Base-by-base conservation (phyloP, 2,329 filamentous ascomycete species). In the Penicillium sp. region DNA sequence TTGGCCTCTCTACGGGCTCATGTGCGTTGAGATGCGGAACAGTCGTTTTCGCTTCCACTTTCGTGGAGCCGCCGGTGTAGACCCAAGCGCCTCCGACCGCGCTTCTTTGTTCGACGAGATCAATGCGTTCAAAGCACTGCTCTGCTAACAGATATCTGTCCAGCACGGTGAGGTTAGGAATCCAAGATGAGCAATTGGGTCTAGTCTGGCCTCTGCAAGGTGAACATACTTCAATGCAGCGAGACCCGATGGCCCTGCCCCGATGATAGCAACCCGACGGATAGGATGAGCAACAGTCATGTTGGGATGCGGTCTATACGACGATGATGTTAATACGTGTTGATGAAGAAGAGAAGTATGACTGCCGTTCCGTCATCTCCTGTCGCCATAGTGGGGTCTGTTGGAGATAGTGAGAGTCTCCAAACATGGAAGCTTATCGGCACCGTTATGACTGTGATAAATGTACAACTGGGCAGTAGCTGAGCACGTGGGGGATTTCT, bases 11-110 rank as follows among this genome's bases (percentile, higher is more conserved):
- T 1, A 79, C 74, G 25, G 80, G 76, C 39, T 77, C 76, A 59
- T 79, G 61, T 3, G 78, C 78, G 58, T 80, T 78, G n/a, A 81
- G 81, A 63, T 90, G 85, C 6, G 90, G 89, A 34, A 91, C 73
- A 32, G 59, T 40, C 57, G 76, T 57, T 62, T 60, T 44, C 42
- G 62, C 18, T 37, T 77, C 50, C 63, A 72, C 56, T 57, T 77
- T 52, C 64, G 74, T 61, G 39, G 69, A 47, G 67, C 76, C 68
- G 27, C 74, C 72, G 53, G 78, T 83, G 66, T 94, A 90, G 61
- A 89, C 85, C 91, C 91, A 97, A 8, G 93, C 81, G 2, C 93
- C 91, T 48, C 90, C 91, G 5, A 86, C 79, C 41, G 81, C 77
- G 39, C 77, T 73, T 55, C 89, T 83, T 68, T 95, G 88, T 68